Evolutionary conservation across 768 basidiomycete species (phyloP).

Genomic region (Leccinum variicolor): DNA sequence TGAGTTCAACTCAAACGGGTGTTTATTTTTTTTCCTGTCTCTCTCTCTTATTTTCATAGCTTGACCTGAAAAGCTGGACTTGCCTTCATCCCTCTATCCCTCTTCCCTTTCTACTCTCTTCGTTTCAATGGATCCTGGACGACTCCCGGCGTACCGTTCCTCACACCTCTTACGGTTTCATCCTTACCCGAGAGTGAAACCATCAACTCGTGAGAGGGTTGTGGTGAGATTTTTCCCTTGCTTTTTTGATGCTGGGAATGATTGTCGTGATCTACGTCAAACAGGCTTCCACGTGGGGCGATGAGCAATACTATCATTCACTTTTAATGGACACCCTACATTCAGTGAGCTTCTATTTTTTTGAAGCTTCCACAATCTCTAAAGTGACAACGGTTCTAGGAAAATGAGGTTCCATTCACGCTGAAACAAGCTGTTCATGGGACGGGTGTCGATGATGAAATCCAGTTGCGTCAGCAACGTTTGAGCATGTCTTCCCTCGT

Average conservation of each 20-base stretch:
- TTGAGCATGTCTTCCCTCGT: slow-evolving; percentile 20
- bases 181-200: slow-evolving; percentile 27
- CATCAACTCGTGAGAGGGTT: slow-evolving; percentile 24
- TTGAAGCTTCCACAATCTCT: not conserved
- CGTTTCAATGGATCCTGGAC: slow-evolving; percentile 13
- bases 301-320: not conserved
- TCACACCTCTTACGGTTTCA: slow-evolving; percentile 28
- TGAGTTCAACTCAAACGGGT: slow-evolving; percentile 17
- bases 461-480: slow-evolving; percentile 5
- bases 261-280: slow-evolving; percentile 1
- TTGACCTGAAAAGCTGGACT: not conserved
- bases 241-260: slow-evolving; percentile 5
- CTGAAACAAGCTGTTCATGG: slow-evolving; percentile 8
- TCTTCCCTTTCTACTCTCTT: not conserved
- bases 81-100: not conserved
- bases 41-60: not conserved
- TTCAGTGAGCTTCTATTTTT: slow-evolving; percentile 6
- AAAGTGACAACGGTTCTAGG: slow-evolving; percentile 9
- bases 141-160: slow-evolving; percentile 26
- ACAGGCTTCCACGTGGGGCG: slow-evolving; percentile 10
- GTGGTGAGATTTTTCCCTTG: slow-evolving; percentile 14
- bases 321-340: not conserved
- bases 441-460: not conserved
- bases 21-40: slow-evolving; percentile 7
- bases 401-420: not conserved